Evolutionary conservation across 208 protist genomes (phyloP), one percentile per base, ranked within the genome.

Genomic region (Tritrichomonas musculus): DNA sequence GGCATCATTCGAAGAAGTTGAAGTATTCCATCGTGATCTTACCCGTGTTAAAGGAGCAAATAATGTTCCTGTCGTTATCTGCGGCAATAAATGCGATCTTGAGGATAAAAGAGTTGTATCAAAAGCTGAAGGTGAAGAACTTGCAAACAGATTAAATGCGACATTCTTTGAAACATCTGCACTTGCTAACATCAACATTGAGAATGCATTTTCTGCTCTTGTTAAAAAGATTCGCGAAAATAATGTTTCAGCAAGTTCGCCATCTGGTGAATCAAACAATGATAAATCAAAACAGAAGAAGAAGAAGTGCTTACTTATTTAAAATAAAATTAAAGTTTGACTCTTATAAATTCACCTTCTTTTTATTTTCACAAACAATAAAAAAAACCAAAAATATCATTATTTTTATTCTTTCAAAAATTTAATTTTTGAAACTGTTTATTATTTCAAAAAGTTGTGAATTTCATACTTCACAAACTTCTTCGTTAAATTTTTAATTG

Each of bases 51-150:
- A 95, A 57, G 93, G 94, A 55, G 53, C 88, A 50, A 30, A 30
- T 60, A 92, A 60, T 4, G 64, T 92, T 44, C 88, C 88, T 73
- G 36, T 60, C 65, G 94, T 95, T n/a, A 57, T 95, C 44, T 88
- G 95, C n/a, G 96, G 95, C 39, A 97, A 97, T 94, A 97, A 97
- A 92, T 94, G 93, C 36, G 96, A 97, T 94, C 88, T 97, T 14
- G 93, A 94, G 65, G 88, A 94, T 20, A 80, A 96, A 66, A 94
- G 95, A 27, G 82, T 93, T 53, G 96, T 97, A 25, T 75, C 92
- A 22, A 94, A 93, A 22, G 80, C 93, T 27, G 95, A 97, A 80
- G 96, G 96, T 72, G 93, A 95, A 36, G 94, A 96, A n/a, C 93
- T 97, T 36, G 95, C 95, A 49, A 94, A 0, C 0, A 92, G 92